Percentiles rank a stretch among this genome's conserved stretches.
phyloP scores from a whole-genome alignment of 345 rosid genomes.

The Gynandropsis gynandra region DNA sequence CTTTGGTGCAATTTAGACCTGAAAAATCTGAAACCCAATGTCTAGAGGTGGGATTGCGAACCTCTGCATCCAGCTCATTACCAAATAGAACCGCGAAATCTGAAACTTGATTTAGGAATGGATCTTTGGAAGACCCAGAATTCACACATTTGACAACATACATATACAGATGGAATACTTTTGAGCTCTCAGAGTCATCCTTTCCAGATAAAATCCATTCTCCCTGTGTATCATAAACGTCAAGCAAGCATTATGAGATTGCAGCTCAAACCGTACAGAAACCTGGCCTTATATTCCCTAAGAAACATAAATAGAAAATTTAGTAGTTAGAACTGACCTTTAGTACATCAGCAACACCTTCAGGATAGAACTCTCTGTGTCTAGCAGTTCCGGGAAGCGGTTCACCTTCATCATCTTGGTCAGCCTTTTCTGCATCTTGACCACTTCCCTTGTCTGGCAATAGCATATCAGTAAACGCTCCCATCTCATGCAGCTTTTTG shows the following conservation, averaged over 20 bases:
- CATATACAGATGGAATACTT: slow-evolving; percentile 56
- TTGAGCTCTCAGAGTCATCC: slow-evolving; percentile 45
- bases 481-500: slow-evolving; percentile 99
- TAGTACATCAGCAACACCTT: slow-evolving; percentile 88
- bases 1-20: neutral
- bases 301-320: neutral
- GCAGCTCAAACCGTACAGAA: too few relatives aligned
- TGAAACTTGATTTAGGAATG: slow-evolving; percentile 76
- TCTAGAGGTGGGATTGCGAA: slow-evolving; percentile 21
- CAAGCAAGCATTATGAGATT: neutral
- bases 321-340: slow-evolving; percentile 40
- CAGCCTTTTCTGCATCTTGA: slow-evolving; percentile 71
- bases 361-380: slow-evolving; percentile 98
- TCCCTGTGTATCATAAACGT: slow-evolving; percentile 46
- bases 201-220: slow-evolving; percentile 90
- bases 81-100: slow-evolving; percentile 90
- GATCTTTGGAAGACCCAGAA: slow-evolving; percentile 70
- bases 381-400: slow-evolving; percentile 99
- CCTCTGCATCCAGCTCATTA: slow-evolving; percentile 99
- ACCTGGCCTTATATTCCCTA: too few relatives aligned
- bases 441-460: slow-evolving; percentile 98
- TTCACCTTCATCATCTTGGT: slow-evolving; percentile 80
- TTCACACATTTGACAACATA: slow-evolving; percentile 65
- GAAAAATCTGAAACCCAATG: neutral
- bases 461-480: slow-evolving; percentile 96